Base-by-base conservation (phyloP, 2,329 filamentous ascomycete species). In the Sporothrix luriei region DNA sequence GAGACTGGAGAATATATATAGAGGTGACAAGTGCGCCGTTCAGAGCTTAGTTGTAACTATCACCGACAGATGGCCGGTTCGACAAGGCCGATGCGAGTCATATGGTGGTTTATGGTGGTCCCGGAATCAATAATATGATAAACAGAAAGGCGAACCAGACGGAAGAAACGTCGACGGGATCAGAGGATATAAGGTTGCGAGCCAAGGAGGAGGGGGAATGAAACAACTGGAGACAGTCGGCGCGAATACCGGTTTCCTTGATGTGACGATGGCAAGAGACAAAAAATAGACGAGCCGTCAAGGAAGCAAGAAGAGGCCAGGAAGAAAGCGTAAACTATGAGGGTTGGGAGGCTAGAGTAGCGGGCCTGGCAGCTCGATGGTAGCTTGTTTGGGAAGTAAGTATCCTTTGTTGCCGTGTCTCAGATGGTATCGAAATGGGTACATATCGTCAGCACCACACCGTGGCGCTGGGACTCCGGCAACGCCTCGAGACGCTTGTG, bases 381-480 rank as follows among this genome's bases (percentile, higher is more conserved):
- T 26, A 46, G n/a, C 21, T 62, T 33, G 38, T 62, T 62, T 62
- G 38, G 57, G 38, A 26, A 26, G 57, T 46, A 46, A 46, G n/a
- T n/a, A 43, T 38, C 29, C 48, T 66, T 54, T 66, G 64, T 54
- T 66, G 48, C 48, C 46, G 26, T 21, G 46, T 54, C 62, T 66
- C 48, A 66, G 64, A 66, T 54, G n/a, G 29, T 19, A 26, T 40
- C 48, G 26, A 26, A 24, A 29, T 55, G 65, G 26, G 49, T n/a
- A 19, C 38, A 67, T 55, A 55, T 67, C 65, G 65, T 67, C 33
- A 67, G 64, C 65, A 67, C 62, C 62, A 65, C 62, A 33, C 61
- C 43, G 21, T 9, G 21, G 26, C 19, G 16, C 33, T 67, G n/a
- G 48, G 33, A 66, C 29, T 7, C 7, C 64, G 51, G 49, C 26